Evolutionary conservation across 345 rosid genomes (phyloP).

Genomic region (Salix purpurea): DNA sequence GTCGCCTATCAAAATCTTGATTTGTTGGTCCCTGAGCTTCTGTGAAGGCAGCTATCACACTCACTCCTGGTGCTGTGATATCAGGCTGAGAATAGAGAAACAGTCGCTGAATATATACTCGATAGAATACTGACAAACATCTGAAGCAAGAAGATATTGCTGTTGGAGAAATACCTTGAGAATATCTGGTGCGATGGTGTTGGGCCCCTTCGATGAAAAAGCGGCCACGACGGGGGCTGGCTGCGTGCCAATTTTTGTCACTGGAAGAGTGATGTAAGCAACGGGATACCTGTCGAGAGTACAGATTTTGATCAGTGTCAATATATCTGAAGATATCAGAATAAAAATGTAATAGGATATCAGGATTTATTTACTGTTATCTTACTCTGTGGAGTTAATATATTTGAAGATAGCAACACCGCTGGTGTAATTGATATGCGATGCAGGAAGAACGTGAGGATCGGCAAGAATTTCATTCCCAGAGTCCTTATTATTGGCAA

Average conservation of each 20-base stretch:
- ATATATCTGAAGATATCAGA: too few species aligned
- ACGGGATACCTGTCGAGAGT: constrained; percentile 12
- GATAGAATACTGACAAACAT: background rate
- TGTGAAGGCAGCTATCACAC: constrained; percentile 25
- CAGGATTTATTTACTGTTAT: background rate
- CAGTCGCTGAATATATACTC: too few species aligned
- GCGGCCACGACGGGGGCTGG: constrained; percentile 29
- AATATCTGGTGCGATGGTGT: constrained; percentile 15
- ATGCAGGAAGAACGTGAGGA: constrained; percentile 16
- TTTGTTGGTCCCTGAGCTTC: constrained; percentile 27
- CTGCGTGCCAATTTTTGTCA: constrained; percentile 4
- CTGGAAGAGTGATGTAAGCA: constrained; percentile 17
- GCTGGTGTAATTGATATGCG: constrained; percentile 18
- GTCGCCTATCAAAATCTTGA: constrained; percentile 19
- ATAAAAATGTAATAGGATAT: too few species aligned
- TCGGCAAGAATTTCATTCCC: constrained; percentile 19
- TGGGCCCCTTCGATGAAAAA: constrained; percentile 32
- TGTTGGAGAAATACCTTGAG: constrained; percentile 15
- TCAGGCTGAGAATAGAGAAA: constrained; percentile 21
- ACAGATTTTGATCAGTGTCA: background rate
- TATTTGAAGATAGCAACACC: constrained; percentile 21
- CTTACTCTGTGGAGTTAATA: constrained; percentile 26
- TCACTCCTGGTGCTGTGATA: constrained; percentile 32
- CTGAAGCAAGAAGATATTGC: background rate
- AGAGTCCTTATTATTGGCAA: background rate